These are phyloP conservation scores for Boletales sp. DNA, from an alignment of 768 basidiomycete genomes.

Conservation along the genomic window DNA sequence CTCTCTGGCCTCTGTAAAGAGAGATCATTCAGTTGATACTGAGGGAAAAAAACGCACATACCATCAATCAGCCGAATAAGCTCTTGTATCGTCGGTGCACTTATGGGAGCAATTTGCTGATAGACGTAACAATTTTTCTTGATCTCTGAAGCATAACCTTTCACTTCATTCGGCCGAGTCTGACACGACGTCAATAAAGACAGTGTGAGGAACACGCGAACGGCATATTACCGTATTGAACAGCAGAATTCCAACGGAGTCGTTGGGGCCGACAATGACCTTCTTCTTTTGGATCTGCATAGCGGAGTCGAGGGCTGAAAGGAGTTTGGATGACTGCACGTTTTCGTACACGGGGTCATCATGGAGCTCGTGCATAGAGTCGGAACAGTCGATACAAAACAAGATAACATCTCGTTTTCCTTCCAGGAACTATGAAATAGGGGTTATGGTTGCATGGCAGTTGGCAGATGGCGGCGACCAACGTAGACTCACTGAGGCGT, in stretches of 20 bases:
- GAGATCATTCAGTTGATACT: constrained; percentile 1
- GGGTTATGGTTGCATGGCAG: background rate
- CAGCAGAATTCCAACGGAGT: constrained; percentile 84
- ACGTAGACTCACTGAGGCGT: constrained; percentile 46
- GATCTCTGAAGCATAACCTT: constrained; percentile 49
- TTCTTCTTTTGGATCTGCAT: constrained; percentile 89
- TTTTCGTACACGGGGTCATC: constrained; percentile 66
- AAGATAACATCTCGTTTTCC: constrained; percentile 82
- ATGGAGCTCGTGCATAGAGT: constrained; percentile 76
- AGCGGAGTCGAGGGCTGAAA: constrained; percentile 76
- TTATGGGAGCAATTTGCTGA: constrained; percentile 73
- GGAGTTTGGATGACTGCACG: constrained; percentile 69
- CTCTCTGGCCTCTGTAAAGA: constrained; percentile 54
- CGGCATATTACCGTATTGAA: constrained; percentile 79
- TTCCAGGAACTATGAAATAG: constrained; percentile 53
- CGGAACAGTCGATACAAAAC: constrained; percentile 94
- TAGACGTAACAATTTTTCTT: constrained; percentile 70
- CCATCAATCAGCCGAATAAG: constrained; percentile 77
- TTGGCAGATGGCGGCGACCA: no score
- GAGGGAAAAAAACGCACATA: constrained; percentile 28
- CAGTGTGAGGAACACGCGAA: background rate
- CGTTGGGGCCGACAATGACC: constrained; percentile 83
- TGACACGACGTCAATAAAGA: constrained; percentile 2
- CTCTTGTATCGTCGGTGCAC: constrained; percentile 77
- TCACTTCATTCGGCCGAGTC: constrained; percentile 30